Evolutionary conservation across 768 basidiomycete genomes (phyloP).

Genomic region (Lepiota brunneoincarnata): DNA sequence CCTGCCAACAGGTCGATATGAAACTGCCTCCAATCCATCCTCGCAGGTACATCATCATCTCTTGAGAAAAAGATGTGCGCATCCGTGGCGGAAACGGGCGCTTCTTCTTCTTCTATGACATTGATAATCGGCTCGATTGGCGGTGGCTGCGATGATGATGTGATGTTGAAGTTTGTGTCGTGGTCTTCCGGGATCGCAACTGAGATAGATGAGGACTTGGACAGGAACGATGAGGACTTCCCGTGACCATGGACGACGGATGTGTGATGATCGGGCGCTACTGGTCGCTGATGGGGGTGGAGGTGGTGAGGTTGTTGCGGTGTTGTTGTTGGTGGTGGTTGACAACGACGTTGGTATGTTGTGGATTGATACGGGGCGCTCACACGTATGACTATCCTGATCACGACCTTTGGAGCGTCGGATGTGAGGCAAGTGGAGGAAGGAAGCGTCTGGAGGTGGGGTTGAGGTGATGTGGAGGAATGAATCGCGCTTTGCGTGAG

Average conservation of each 20-base stretch:
- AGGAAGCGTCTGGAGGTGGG: constrained; percentile 15
- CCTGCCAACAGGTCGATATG: constrained; percentile 41
- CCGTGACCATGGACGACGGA: not conserved
- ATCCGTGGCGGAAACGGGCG: constrained; percentile 19
- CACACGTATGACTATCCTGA: too few relatives aligned
- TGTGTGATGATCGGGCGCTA: not conserved
- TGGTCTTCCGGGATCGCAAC: not conserved
- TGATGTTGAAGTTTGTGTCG: not conserved
- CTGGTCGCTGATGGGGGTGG: too few relatives aligned
- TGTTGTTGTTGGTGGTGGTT: too few relatives aligned
- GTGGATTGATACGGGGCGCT: too few relatives aligned
- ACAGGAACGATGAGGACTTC: not conserved
- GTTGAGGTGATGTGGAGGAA: not conserved
- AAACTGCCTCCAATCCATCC: constrained; percentile 58
- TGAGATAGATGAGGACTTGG: constrained; percentile 8
- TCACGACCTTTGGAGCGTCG: too few relatives aligned
- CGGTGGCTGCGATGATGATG: not conserved
- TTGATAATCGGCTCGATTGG: not conserved
- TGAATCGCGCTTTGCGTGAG: not conserved
- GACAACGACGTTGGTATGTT: too few relatives aligned
- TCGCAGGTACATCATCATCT: constrained; percentile 31
- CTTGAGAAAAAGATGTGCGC: constrained; percentile 23
- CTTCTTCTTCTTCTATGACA: constrained; percentile 40
- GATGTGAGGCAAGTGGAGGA: not conserved
- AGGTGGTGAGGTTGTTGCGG: too few relatives aligned